Conservation (phyloP, 2,329 filamentous ascomycete genomes). For the Fusarium brevicatenulatum region DNA sequence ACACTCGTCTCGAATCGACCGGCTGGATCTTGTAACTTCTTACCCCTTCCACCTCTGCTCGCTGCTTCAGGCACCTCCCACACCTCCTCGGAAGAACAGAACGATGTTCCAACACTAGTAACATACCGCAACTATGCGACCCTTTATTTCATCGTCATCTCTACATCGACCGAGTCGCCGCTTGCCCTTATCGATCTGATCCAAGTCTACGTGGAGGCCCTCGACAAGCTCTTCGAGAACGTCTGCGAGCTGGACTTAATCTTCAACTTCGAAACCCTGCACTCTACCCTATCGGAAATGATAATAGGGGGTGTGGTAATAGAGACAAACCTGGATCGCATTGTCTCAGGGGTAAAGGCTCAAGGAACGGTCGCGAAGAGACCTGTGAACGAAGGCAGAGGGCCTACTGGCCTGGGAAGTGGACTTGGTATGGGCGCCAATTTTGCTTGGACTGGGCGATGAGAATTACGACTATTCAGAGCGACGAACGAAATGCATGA, state of each 20-base stretch:
- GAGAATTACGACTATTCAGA: constrained; percentile 28
- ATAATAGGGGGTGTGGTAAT: constrained; percentile 94
- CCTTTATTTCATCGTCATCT: constrained; percentile 98
- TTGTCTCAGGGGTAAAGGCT: constrained; percentile 83
- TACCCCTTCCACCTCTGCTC: constrained; percentile 78
- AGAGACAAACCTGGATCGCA: constrained; percentile 88
- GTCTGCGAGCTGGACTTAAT: constrained; percentile 98
- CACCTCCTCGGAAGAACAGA: constrained; percentile 75
- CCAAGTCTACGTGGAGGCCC: constrained; percentile 95
- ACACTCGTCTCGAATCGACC: constrained; percentile 92
- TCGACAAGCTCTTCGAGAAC: constrained; percentile 96
- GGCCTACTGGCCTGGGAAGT: constrained; percentile 55
- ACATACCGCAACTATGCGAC: constrained; percentile 99
- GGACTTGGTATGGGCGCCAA: constrained; percentile 67
- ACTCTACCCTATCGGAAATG: constrained; percentile 92
- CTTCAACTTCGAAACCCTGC: constrained; percentile 98
- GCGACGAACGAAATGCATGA: constrained; percentile 5
- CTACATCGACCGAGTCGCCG: constrained; percentile 93
- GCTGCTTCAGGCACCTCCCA: constrained; percentile 70
- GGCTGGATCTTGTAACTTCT: constrained; percentile 94
- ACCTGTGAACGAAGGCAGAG: constrained; percentile 75
- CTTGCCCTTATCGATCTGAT: constrained; percentile 96
- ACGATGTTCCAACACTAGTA: constrained; percentile 92
- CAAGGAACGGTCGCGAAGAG: constrained; percentile 83
- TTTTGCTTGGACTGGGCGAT: constrained; percentile 64